Conservation (phyloP, 805 yeast species). For the Candida glaebosa region DNA sequence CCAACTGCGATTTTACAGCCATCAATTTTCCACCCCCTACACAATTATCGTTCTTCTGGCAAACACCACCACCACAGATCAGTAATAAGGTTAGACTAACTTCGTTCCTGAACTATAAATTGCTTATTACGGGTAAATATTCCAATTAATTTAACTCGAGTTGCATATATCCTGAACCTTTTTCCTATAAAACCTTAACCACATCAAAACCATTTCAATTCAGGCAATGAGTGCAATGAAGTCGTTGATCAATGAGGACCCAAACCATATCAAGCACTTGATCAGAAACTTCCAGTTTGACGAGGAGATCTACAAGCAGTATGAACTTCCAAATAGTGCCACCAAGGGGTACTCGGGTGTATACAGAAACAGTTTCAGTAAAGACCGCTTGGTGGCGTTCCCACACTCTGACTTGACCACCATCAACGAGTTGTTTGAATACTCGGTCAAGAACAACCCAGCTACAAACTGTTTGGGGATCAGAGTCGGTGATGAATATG, state of each 20-base stretch:
- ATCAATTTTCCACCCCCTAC: neutral
- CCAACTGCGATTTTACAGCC: neutral
- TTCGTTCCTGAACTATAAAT: too few relatives aligned
- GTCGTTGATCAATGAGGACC: conserved; percentile 14
- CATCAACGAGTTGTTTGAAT: conserved; percentile 41
- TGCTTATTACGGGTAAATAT: too few relatives aligned
- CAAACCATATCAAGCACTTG: conserved; percentile 10
- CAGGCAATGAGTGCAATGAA: too few relatives aligned
- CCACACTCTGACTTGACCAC: conserved; percentile 47
- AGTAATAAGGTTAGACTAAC: too few relatives aligned
- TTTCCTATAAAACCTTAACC: too few relatives aligned
- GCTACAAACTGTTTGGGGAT: conserved; percentile 45
- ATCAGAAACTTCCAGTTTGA: conserved; percentile 12
- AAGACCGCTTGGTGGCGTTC: conserved; percentile 23
- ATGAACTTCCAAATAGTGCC: conserved; percentile 14
- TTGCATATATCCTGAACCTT: too few relatives aligned
- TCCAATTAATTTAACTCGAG: too few relatives aligned
- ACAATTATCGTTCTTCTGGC: too few relatives aligned
- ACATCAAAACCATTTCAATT: too few relatives aligned
- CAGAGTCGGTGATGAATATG: conserved; percentile 31
- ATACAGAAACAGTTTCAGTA: conserved; percentile 24
- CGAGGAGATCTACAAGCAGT: conserved; percentile 6
- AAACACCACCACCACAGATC: too few relatives aligned
- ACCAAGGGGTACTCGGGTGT: conserved; percentile 24
- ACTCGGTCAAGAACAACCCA: conserved; percentile 33